phyloP scores from a whole-genome alignment of 2,329 filamentous ascomycete species.

The Ilyonectria sp. region DNA sequence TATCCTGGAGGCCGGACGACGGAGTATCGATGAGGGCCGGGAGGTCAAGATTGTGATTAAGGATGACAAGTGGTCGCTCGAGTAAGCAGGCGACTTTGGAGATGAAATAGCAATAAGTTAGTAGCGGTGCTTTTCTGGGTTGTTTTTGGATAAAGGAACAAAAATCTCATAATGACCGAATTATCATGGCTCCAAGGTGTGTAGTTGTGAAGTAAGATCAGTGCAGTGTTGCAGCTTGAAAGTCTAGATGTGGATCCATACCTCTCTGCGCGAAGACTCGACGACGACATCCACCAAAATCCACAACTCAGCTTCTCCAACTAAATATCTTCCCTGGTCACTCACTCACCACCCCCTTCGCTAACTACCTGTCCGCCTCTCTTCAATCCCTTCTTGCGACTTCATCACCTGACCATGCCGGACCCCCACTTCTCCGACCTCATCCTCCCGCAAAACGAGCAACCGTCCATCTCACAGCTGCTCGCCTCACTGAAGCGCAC shows the following conservation, averaged over 20 bases:
- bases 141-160: constrained; percentile 13
- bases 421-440: constrained; percentile 57
- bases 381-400: not conserved
- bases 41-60: constrained; percentile 81
- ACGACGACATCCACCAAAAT: not conserved
- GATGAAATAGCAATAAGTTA: constrained; percentile 1
- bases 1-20: constrained; percentile 88
- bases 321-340: not conserved
- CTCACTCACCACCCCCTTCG: constrained; percentile 11
- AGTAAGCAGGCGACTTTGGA: constrained; percentile 50
- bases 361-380: constrained; percentile 11
- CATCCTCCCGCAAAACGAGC: constrained; percentile 68
- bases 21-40: constrained; percentile 86
- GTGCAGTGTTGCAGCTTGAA: not conserved
- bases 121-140: constrained; percentile 5
- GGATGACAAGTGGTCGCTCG: constrained; percentile 78
- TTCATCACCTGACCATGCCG: constrained; percentile 34
- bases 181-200: not conserved
- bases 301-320: not conserved
- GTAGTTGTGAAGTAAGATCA: not conserved
- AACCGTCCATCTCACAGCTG: constrained; percentile 79
- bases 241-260: not conserved
- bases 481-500: constrained; percentile 82
- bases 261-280: constrained; percentile 17
- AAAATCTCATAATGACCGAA: not conserved